Conservation (phyloP, 2,329 filamentous ascomycete genomes). For the Raffaelea ambrosiae region DNA sequence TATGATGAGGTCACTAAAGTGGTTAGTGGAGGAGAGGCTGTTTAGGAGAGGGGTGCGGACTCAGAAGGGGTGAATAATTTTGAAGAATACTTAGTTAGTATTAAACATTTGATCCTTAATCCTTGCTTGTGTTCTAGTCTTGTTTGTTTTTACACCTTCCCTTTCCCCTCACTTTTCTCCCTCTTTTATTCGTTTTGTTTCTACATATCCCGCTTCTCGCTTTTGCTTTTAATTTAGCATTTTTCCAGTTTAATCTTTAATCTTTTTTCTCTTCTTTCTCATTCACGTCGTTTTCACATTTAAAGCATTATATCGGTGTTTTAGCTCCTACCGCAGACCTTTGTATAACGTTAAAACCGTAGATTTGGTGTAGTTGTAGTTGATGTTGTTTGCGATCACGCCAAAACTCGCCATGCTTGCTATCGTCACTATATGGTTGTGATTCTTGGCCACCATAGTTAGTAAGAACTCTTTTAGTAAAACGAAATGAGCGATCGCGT, state of each 20-base stretch:
- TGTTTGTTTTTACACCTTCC: too few relatives aligned
- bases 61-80: conserved; percentile 10
- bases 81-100: background rate
- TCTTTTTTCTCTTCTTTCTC: too few relatives aligned
- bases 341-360: conserved; percentile 62
- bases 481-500: conserved; percentile 53
- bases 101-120: background rate
- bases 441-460: conserved; percentile 51
- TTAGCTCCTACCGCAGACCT: conserved; percentile 49
- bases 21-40: conserved; percentile 52
- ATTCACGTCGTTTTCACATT: conserved; percentile 44
- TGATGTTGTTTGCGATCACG: conserved; percentile 34
- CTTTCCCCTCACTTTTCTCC: too few relatives aligned
- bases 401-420: conserved; percentile 56
- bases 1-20: conserved; percentile 49
- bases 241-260: too few relatives aligned
- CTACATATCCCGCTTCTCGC: too few relatives aligned
- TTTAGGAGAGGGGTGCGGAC: conserved; percentile 6
- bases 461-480: conserved; percentile 57
- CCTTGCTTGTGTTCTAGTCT: too few relatives aligned
- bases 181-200: too few relatives aligned
- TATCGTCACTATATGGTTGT: conserved; percentile 66
- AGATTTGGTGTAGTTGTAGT: conserved; percentile 61
- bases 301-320: conserved; percentile 51
- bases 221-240: too few relatives aligned